phyloP scores from a whole-genome alignment of 345 rosid genomes.

The Camelina neglecta region DNA sequence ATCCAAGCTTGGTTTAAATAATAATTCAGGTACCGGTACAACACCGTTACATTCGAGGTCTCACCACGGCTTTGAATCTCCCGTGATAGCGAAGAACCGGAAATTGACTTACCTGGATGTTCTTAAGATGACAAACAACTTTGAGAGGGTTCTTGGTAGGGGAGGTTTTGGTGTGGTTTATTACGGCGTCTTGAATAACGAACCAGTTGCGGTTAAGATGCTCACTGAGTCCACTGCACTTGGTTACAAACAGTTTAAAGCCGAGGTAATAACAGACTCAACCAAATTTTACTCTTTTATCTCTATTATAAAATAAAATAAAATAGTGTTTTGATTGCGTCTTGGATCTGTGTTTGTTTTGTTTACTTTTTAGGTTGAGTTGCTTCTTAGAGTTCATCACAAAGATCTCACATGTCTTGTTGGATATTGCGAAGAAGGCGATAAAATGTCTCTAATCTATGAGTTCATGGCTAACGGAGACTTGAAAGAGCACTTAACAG shows the following conservation, averaged over 20 bases:
- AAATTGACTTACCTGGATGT: constrained; percentile 47
- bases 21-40: constrained; percentile 40
- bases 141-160: constrained; percentile 48
- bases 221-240: constrained; percentile 44
- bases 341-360: constrained; percentile 16
- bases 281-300: neutral
- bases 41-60: constrained; percentile 43
- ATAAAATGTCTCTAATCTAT: constrained; percentile 52
- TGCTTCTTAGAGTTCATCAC: constrained; percentile 53
- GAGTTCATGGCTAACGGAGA: constrained; percentile 68
- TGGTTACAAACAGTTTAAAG: constrained; percentile 50
- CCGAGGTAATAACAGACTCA: constrained; percentile 32
- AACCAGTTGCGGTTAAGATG: constrained; percentile 53
- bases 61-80: constrained; percentile 35
- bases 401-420: constrained; percentile 52
- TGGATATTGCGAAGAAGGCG: constrained; percentile 59
- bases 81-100: constrained; percentile 37
- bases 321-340: constrained; percentile 2
- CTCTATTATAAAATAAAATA: neutral
- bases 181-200: constrained; percentile 41
- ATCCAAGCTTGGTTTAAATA: constrained; percentile 25
- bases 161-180: constrained; percentile 62
- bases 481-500: constrained; percentile 48
- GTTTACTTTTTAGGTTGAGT: constrained; percentile 43
- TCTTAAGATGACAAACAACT: constrained; percentile 51